These are phyloP conservation scores for Ailanthus altissimus DNA, from an alignment of 345 rosid genomes.

Conservation along the genomic window DNA sequence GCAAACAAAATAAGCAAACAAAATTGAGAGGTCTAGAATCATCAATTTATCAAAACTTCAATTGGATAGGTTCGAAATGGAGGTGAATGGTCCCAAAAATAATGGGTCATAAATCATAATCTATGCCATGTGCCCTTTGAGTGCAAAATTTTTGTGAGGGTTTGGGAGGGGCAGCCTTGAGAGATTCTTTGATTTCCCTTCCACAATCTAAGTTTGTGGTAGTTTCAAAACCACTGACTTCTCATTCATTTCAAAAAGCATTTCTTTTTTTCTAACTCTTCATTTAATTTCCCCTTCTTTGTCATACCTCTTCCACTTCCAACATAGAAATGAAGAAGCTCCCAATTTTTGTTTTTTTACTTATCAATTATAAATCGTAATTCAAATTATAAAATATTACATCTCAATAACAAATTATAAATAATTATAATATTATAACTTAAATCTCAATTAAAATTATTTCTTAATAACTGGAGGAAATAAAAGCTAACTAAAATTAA, in stretches of 20 bases:
- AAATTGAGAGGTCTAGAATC: slow-evolving; percentile 3
- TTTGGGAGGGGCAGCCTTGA: neutral
- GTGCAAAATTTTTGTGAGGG: slow-evolving; percentile 6
- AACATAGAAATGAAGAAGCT: too few species aligned
- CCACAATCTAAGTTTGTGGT: slow-evolving; percentile 15
- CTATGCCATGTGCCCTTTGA: slow-evolving; percentile 16
- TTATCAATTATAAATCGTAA: too few species aligned
- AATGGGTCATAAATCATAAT: slow-evolving; percentile 21
- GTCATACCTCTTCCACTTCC: neutral
- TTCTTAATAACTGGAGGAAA: too few species aligned
- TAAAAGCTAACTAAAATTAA: too few species aligned
- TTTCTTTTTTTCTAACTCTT: too few species aligned
- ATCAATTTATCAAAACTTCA: neutral
- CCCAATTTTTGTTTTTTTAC: too few species aligned
- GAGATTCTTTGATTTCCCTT: neutral
- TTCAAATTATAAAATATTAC: too few species aligned
- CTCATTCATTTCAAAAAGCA: too few species aligned
- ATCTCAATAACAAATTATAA: too few species aligned
- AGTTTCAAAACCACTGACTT: slow-evolving; percentile 9
- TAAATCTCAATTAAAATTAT: too few species aligned
- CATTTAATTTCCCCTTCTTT: slow-evolving; percentile 2
- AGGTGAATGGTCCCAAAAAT: neutral
- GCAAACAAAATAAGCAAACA: slow-evolving; percentile 12
- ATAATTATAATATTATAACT: too few species aligned
- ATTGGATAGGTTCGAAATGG: slow-evolving; percentile 22